phyloP scores from a whole-genome alignment of 2,329 filamentous ascomycete genomes.

The Ceratocystiopsis brevicomis region DNA sequence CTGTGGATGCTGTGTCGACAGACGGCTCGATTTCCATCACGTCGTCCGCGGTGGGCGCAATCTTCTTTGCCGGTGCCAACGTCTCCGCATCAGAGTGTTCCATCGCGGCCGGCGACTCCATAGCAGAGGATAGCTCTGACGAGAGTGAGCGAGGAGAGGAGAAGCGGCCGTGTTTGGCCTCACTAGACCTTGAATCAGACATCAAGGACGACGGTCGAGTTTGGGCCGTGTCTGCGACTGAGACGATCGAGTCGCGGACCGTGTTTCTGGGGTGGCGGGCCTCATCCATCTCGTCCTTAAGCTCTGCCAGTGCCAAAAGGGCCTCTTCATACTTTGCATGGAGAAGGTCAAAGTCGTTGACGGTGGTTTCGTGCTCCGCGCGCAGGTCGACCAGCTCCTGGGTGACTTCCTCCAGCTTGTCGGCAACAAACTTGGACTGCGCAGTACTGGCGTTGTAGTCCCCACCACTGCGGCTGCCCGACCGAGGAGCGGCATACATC shows the following conservation, averaged over 20 bases:
- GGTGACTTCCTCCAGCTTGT: conserved; percentile 80
- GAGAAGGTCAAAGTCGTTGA: conserved; percentile 65
- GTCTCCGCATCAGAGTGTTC: conserved; percentile 44
- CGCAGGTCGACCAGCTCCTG: conserved; percentile 83
- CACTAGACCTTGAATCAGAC: conserved; percentile 54
- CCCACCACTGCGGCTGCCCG: conserved; percentile 1
- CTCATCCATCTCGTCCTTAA: conserved; percentile 75
- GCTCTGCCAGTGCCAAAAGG: conserved; percentile 58
- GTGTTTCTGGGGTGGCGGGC: conserved; percentile 38
- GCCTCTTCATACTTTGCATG: conserved; percentile 83
- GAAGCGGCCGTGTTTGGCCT: conserved; percentile 46
- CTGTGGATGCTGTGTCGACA: not conserved
- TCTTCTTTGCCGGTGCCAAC: conserved; percentile 13
- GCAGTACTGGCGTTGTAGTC: conserved; percentile 46
- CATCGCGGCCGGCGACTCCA: conserved; percentile 50
- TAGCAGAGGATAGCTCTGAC: conserved; percentile 78
- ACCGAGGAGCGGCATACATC: not conserved
- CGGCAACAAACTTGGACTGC: conserved; percentile 69
- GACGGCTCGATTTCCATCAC: conserved; percentile 3
- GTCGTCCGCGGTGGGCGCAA: not conserved
- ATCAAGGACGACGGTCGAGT: conserved; percentile 65
- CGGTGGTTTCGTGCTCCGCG: conserved; percentile 70
- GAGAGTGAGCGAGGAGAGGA: conserved; percentile 80
- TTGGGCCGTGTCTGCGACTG: conserved; percentile 27
- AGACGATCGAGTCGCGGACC: conserved; percentile 37